Conservation (phyloP, 805 yeast species). For the Cyberlindnera xishuangbannaensis region DNA sequence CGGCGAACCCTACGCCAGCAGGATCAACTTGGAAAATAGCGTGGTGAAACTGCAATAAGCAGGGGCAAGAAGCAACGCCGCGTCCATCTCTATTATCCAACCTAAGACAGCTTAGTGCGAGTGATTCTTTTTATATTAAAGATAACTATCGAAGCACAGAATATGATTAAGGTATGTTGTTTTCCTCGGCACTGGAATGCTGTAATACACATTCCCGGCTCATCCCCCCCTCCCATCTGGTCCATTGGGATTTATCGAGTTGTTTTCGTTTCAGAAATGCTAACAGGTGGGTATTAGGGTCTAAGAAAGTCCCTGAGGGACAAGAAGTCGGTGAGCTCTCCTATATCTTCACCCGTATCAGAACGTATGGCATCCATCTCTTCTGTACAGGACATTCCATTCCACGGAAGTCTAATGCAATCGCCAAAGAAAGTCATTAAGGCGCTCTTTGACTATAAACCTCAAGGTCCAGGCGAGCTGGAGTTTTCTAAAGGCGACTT, state of each 20-base stretch:
- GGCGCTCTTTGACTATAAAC: constrained; percentile 70
- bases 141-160: too few relatives aligned
- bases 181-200: too few relatives aligned
- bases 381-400: constrained; percentile 21
- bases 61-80: neutral
- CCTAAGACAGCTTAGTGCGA: neutral
- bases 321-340: constrained; percentile 19
- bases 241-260: neutral
- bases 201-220: too few relatives aligned
- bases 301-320: constrained; percentile 26
- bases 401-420: constrained; percentile 24
- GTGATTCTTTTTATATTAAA: neutral
- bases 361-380: constrained; percentile 19
- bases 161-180: too few relatives aligned
- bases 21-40: neutral
- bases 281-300: constrained; percentile 11
- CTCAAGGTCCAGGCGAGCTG: constrained; percentile 79
- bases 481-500: constrained; percentile 80
- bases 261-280: neutral
- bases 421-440: constrained; percentile 80
- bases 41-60: neutral
- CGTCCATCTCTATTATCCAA: neutral
- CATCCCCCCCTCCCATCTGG: too few relatives aligned
- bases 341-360: constrained; percentile 23
- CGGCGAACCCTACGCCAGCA: neutral